Conservation (phyloP, 176 grass and related monocot species). For the Cenchrus americanus region DNA sequence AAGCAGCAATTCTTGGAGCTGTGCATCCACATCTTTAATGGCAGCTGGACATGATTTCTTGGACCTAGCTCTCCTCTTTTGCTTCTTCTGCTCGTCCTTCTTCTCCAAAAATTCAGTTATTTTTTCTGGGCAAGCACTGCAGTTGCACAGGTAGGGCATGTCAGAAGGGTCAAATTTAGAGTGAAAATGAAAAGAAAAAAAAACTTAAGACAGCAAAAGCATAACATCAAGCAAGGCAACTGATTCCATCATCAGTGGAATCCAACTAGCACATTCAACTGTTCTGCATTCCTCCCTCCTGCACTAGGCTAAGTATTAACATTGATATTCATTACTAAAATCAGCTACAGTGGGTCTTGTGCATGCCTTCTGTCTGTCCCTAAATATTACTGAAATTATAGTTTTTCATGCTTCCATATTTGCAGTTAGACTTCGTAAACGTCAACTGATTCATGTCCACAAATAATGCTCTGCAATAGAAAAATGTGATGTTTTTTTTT, state of each 20-base stretch:
- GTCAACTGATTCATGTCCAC: not conserved
- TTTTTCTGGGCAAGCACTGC: conserved; percentile 92
- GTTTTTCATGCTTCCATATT: not conserved
- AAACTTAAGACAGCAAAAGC: not conserved
- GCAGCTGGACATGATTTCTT: conserved; percentile 56
- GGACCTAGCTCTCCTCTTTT: conserved; percentile 64
- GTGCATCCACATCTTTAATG: conserved; percentile 59
- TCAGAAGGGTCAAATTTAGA: not conserved
- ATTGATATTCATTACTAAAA: not conserved
- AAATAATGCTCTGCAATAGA: not conserved
- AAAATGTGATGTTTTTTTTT: not conserved
- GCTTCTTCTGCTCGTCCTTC: conserved; percentile 75
- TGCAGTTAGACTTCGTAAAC: not conserved
- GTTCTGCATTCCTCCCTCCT: not conserved
- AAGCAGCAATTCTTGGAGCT: conserved; percentile 64
- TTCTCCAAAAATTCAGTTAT: conserved; percentile 74
- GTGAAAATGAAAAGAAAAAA: not conserved
- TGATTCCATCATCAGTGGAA: not conserved
- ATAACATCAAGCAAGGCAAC: not conserved
- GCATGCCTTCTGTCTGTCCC: conserved; percentile 8
- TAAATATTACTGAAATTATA: not conserved
- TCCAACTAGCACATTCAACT: not conserved
- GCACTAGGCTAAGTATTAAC: not conserved
- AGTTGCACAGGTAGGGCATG: conserved; percentile 23
- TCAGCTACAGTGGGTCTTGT: not conserved